phyloP scores from a whole-genome alignment of 1,284 basidiomycete genomes.

The Fomitopsis betulina region DNA sequence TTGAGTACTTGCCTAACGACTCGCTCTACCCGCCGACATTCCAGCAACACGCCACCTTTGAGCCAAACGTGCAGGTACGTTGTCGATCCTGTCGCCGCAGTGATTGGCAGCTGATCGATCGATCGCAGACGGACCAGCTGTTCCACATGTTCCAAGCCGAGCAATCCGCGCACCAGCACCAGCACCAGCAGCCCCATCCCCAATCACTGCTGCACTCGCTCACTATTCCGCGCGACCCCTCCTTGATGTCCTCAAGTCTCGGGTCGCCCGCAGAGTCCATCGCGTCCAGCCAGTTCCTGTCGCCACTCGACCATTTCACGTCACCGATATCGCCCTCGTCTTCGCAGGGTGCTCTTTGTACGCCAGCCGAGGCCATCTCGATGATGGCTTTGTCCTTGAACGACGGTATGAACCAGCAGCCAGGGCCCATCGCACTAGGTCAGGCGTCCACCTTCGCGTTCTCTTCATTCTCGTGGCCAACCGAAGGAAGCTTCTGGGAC shows the following conservation, averaged over 20 bases:
- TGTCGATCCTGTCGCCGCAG: not conserved
- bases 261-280: slow-evolving; percentile 31
- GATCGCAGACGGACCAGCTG: slow-evolving; percentile 37
- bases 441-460: slow-evolving; percentile 19
- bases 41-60: slow-evolving; percentile 34
- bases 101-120: slow-evolving; percentile 10
- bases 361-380: slow-evolving; percentile 23
- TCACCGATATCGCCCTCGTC: slow-evolving; percentile 21
- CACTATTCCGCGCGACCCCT: slow-evolving; percentile 30
- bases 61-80: slow-evolving; percentile 26
- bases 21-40: slow-evolving; percentile 30
- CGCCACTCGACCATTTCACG: slow-evolving; percentile 18
- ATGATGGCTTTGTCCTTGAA: slow-evolving; percentile 20
- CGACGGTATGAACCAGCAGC: slow-evolving; percentile 4
- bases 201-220: slow-evolving; percentile 33
- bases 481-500: slow-evolving; percentile 18
- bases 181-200: not conserved
- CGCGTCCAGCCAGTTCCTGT: slow-evolving; percentile 33
- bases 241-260: slow-evolving; percentile 24
- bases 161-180: slow-evolving; percentile 13
- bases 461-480: slow-evolving; percentile 32
- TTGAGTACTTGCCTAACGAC: slow-evolving; percentile 28
- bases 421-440: slow-evolving; percentile 14
- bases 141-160: slow-evolving; percentile 40
- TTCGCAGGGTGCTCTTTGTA: slow-evolving; percentile 22